Evolutionary conservation across 148 eudicot genomes (phyloP).

Genomic region (Pharnaceum exiguum): DNA sequence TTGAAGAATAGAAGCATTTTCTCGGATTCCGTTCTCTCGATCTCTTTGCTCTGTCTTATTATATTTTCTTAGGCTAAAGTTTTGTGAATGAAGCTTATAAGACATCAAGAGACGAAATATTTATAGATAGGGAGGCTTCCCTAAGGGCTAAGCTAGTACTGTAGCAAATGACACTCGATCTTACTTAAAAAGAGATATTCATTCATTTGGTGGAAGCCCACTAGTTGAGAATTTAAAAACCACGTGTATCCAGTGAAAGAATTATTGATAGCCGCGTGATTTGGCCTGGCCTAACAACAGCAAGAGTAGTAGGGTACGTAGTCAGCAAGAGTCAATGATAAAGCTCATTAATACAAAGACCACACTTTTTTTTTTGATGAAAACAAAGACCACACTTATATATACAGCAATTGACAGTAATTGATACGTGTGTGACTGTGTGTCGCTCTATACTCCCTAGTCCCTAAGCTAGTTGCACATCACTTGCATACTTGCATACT

Average conservation of each 20-base stretch:
- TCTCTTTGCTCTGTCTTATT: slow-evolving; percentile 7
- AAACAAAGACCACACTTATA: no score
- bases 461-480: no score
- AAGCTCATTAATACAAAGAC: no score
- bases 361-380: no score
- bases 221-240: slow-evolving; percentile 1
- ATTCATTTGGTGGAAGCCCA: slow-evolving; percentile 11
- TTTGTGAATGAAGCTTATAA: background rate
- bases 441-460: no score
- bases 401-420: no score
- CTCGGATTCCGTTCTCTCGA: background rate
- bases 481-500: no score
- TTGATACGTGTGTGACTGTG: no score
- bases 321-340: no score
- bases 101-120: background rate
- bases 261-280: slow-evolving; percentile 7
- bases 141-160: no score
- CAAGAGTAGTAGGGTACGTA: no score
- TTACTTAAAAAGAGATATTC: background rate
- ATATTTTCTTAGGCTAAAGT: background rate
- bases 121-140: background rate
- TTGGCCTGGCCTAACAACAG: background rate
- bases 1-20: slow-evolving; percentile 28
- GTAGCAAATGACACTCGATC: no score
- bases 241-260: slow-evolving; percentile 18